Percentiles rank a stretch among this genome's conserved stretches.
phyloP scores from a whole-genome alignment of 2,329 filamentous ascomycete species.

The Plectosphaerella sp. region DNA sequence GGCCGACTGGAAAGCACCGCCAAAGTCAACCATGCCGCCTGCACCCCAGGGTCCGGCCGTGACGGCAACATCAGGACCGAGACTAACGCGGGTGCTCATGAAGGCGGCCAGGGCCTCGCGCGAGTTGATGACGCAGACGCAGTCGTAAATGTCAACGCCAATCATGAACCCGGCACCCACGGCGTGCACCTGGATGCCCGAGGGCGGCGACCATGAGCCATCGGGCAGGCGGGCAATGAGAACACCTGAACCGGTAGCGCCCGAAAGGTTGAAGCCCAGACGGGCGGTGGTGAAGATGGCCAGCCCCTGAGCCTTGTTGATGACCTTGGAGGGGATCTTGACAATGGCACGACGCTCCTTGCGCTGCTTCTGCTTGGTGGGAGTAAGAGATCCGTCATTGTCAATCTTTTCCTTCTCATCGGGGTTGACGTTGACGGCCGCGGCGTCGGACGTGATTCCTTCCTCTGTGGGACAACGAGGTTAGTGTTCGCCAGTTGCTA shows the following conservation, averaged over 20 bases:
- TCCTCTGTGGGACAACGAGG: conserved; percentile 33
- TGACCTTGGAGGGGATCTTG: conserved; percentile 54
- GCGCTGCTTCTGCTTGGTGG: conserved; percentile 15
- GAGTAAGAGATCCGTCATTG: conserved; percentile 11
- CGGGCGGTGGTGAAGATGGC: conserved; percentile 71
- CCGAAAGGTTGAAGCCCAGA: conserved; percentile 60
- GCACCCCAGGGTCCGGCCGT: conserved; percentile 66
- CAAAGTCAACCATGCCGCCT: conserved; percentile 64
- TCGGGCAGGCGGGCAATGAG: conserved; percentile 59
- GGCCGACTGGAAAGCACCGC: conserved; percentile 9
- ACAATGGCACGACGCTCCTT: conserved; percentile 42
- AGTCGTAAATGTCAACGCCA: conserved; percentile 85
- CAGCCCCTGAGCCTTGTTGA: conserved; percentile 61
- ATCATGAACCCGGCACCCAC: conserved; percentile 75
- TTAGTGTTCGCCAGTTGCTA: not conserved
- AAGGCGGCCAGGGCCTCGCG: conserved; percentile 72
- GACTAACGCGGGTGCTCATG: conserved; percentile 66
- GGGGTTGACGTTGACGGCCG: conserved; percentile 10
- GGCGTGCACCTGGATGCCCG: conserved; percentile 77
- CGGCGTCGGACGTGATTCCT: conserved; percentile 42
- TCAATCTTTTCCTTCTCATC: conserved; percentile 16
- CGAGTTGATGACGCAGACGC: conserved; percentile 81
- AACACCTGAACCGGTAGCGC: conserved; percentile 63
- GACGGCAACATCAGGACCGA: conserved; percentile 75
- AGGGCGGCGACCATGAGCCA: conserved; percentile 74